Evolutionary conservation across 1,284 basidiomycete species (phyloP), one percentile per base, ranked within the genome.

Genomic region (Rhodotorula sp.): DNA sequence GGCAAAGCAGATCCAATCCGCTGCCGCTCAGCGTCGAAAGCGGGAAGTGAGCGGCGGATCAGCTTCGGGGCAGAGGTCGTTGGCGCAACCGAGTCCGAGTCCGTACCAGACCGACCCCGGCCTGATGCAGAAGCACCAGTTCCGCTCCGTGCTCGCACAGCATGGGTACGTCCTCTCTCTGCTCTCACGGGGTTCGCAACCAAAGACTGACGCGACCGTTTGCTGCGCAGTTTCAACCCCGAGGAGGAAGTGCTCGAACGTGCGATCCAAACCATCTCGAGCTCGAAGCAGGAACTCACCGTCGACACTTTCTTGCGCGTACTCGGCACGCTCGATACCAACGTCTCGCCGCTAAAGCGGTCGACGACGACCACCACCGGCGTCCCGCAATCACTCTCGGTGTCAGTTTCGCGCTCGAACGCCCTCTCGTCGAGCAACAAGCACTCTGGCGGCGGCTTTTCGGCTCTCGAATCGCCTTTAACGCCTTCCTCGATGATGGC

Each of bases 391-490:
- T 69, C 6, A 3, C 68, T 69, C 56, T 26, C 66, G 3, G 58
- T 68, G 15, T 52, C 61, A 5, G 59, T 58, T 20, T 47, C 65
- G 39, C 29, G 47, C 26, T 26, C 54, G n/a, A 66, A 66, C n/a
- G 46, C 62, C 46, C 65, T 58, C 54, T 20, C 64, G 52, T n/a
- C 52, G 34, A 34, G 34, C 8, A 34, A 14, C n/a, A 29, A 56
- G 54, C n/a, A 16, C 6, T 56, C 54, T 43, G 10, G 39, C 54
- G 54, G 54, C 12, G 49, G 49, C 2, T 73, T 73, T 63, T 58
- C 39, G 18, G 65, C 72, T 21, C 72, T 72, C 68, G 72, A 72
- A 23, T 74, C 71, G 34, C 72, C 74, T 4, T 67, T 67, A 23
- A 71, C 71, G 26, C 72, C 74, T 14, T 61, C 70, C n/a, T 61